These are phyloP conservation scores for Calamus simplicifolius DNA, from an alignment of 176 grass and related monocot species.

Conservation along the genomic window DNA sequence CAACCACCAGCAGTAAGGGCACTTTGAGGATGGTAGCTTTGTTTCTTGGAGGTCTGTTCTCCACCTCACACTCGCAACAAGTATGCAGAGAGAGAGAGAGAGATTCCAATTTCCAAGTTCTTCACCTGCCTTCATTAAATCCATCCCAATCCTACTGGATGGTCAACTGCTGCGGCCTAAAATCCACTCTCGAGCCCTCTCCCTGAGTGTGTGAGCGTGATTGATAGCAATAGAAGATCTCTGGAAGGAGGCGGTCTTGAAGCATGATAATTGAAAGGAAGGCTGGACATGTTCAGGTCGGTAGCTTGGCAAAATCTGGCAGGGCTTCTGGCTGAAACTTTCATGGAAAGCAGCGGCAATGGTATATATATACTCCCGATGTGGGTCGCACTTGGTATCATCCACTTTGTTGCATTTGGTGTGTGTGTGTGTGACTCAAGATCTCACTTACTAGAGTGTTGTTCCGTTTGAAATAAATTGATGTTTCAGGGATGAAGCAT, in stretches of 20 bases:
- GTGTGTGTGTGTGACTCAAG: too few relatives aligned
- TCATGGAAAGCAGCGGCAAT: constrained; percentile 32
- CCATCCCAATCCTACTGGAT: too few relatives aligned
- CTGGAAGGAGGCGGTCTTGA: constrained; percentile 16
- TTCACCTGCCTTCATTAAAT: not conserved
- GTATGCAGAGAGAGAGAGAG: constrained; percentile 18
- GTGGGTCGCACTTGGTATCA: too few relatives aligned
- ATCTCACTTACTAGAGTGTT: too few relatives aligned
- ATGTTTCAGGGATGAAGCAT: too few relatives aligned
- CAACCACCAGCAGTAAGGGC: constrained; percentile 11
- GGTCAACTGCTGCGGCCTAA: too few relatives aligned
- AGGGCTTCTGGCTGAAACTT: not conserved
- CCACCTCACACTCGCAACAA: not conserved
- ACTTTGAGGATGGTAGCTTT: constrained; percentile 4
- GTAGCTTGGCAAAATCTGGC: not conserved
- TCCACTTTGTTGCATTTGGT: too few relatives aligned
- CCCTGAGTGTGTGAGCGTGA: too few relatives aligned
- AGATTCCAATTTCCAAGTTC: constrained; percentile 22
- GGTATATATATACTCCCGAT: too few relatives aligned
- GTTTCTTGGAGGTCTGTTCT: constrained; percentile 1
- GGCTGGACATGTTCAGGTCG: constrained; percentile 24
- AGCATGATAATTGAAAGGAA: not conserved
- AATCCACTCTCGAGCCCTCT: too few relatives aligned
- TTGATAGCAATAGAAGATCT: not conserved
- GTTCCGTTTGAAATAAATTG: too few relatives aligned